Evolutionary conservation across 2,329 filamentous ascomycete genomes (phyloP), one percentile per base, ranked within the genome.

Genomic region (Canariomyces notabilis): DNA sequence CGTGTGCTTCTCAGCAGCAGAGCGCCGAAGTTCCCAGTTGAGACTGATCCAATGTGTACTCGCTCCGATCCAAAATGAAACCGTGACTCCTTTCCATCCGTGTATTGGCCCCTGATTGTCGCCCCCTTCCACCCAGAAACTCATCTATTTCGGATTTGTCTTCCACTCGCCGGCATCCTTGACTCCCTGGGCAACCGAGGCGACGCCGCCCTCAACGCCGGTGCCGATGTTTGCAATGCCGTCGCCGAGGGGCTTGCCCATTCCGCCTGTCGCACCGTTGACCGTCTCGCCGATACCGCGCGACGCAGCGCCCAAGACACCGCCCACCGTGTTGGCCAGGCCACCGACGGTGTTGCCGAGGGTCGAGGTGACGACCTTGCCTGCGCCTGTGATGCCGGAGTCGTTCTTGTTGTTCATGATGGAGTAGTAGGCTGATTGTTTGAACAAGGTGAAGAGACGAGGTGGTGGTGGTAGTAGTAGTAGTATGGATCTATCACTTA

Each of bases 81-180:
- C n/a, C n/a, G n/a, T n/a, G n/a, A n/a, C n/a, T n/a, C n/a, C n/a
- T n/a, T n/a, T n/a, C n/a, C n/a, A n/a, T n/a, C n/a, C n/a, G n/a
- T n/a, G n/a, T n/a, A n/a, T n/a, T n/a, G n/a, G n/a, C n/a, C n/a
- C n/a, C n/a, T n/a, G n/a, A n/a, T n/a, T n/a, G n/a, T n/a, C n/a
- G n/a, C n/a, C n/a, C n/a, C n/a, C n/a, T n/a, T n/a, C n/a, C 22
- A 31, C 35, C 36, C 6, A 3, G 29, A 36, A 6, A 18, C 33
- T 9, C 8, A n/a, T 15, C 11, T 22, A 15, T 35, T 49, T 42
- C 37, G 36, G 37, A n/a, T 35, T 50, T 4, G 51, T 68, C 65
- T 75, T 76, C 76, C 76, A 79, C 59, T 80, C 63, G 3, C 79
- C 78, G 9, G 77, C 77, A 56, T 79, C 67, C 63, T 81, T 77